Evolutionary conservation across 805 yeast genomes (phyloP), one percentile per base, ranked within the genome.

Genomic region (Isabelozyma pseudorhagii): DNA sequence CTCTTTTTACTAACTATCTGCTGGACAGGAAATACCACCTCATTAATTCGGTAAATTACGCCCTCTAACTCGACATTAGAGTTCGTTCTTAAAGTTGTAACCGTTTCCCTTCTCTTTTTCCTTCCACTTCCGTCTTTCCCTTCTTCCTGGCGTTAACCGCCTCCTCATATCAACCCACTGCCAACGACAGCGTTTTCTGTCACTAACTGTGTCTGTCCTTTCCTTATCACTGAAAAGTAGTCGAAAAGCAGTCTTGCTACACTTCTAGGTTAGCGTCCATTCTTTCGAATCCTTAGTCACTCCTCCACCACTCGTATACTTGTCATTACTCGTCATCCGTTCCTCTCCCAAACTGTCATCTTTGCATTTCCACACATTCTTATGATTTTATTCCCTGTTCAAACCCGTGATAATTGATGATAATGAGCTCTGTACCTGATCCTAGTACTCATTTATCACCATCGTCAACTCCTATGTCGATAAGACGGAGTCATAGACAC

Each of bases 401-500:
- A 9, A 10, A 31, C 8, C 25, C 25, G 25, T 38, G 21, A 38
- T 38, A 38, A 8, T 14, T n/a, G 17, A 11, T 15, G 27, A 43
- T 34, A 36, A 54, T 54, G 57, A 49, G 49, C 44, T 52, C 55
- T n/a, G 43, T 52, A 29, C 55, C 55, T 14, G 51, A 48, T 36
- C 36, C 36, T 31, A 10, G n/a, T 8, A 38, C 50, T 11, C 44
- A 45, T 29, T 45, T 42, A 13, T 15, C 52, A 14, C 34, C 38
- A 9, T 25, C 44, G 15, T 29, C 58, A 5, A 54, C 60, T 1
- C 55, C 56, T 2, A 11, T 42, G 28, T 40, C 40, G 11, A 47
- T 48, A 9, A 53, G 45, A 42, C 71, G 71, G 59, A 81, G 83
- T 1, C 97, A 90, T 67, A 80, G 88, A 42, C 97, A 90, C 60